These are phyloP conservation scores for Coniochaeta sp. DNA, from an alignment of 2,329 filamentous ascomycete genomes.

Conservation along the genomic window DNA sequence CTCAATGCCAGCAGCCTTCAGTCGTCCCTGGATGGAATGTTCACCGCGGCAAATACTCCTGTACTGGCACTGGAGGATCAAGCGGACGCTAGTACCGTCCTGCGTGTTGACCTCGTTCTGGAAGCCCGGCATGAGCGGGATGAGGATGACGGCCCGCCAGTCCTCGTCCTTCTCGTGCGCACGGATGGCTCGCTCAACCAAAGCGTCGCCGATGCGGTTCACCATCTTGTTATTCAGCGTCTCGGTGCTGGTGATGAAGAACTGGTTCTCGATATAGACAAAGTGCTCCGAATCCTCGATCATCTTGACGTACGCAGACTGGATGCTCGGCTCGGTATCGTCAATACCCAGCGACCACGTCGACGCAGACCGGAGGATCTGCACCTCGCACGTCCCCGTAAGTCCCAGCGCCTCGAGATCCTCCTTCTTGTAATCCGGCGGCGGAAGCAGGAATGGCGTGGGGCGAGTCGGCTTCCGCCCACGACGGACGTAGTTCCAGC, in stretches of 20 bases:
- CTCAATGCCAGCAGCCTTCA: slow-evolving; percentile 74
- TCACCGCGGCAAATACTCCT: slow-evolving; percentile 92
- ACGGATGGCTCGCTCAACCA: slow-evolving; percentile 84
- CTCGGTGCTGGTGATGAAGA: slow-evolving; percentile 91
- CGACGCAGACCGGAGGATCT: slow-evolving; percentile 84
- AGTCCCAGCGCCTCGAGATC: slow-evolving; percentile 85
- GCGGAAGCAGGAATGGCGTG: slow-evolving; percentile 86
- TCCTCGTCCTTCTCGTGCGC: slow-evolving; percentile 78
- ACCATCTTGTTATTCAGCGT: slow-evolving; percentile 81
- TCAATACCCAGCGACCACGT: slow-evolving; percentile 90
- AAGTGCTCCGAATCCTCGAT: slow-evolving; percentile 96
- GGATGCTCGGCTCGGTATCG: slow-evolving; percentile 86
- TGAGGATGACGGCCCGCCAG: slow-evolving; percentile 85
- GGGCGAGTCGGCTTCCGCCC: slow-evolving; percentile 90
- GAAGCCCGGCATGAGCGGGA: slow-evolving; percentile 97
- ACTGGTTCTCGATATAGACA: slow-evolving; percentile 98
- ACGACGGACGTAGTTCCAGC: slow-evolving; percentile 94
- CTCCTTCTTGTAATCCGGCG: slow-evolving; percentile 80
- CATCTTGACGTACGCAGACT: slow-evolving; percentile 89
- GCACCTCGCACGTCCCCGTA: slow-evolving; percentile 90
- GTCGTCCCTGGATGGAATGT: slow-evolving; percentile 81
- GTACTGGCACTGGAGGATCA: slow-evolving; percentile 97
- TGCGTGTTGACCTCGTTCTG: slow-evolving; percentile 93
- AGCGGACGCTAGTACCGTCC: slow-evolving; percentile 85
- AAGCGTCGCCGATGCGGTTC: slow-evolving; percentile 89